Percentiles rank a stretch among this genome's conserved stretches.
Evolutionary conservation across 2,329 filamentous ascomycete species (phyloP).

Genomic region (Claviceps arundinis): DNA sequence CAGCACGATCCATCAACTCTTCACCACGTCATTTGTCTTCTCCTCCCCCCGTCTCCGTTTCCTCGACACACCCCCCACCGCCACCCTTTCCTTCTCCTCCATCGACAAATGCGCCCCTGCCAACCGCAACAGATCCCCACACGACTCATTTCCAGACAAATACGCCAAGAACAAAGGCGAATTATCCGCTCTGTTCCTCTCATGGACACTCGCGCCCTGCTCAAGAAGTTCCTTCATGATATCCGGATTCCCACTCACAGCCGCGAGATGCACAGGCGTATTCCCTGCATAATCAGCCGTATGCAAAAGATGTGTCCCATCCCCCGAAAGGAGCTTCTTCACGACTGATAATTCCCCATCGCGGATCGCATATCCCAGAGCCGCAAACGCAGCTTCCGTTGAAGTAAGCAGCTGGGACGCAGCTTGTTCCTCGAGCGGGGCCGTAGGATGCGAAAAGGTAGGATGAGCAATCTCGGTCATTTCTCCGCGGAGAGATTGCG

Average conservation of each 20-base stretch:
- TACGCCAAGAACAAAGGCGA: constrained; percentile 52
- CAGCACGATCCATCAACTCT: too few relatives aligned
- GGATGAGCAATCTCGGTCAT: constrained; percentile 64
- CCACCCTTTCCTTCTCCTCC: constrained; percentile 22
- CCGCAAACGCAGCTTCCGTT: constrained; percentile 54
- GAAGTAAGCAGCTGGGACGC: constrained; percentile 28
- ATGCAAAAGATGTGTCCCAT: constrained; percentile 54
- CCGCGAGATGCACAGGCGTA: constrained; percentile 49
- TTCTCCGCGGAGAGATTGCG: constrained; percentile 66
- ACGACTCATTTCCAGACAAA: constrained; percentile 40
- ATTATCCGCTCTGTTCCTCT: constrained; percentile 50
- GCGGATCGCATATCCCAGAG: constrained; percentile 67
- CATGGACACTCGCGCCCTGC: constrained; percentile 53
- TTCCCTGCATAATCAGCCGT: constrained; percentile 72
- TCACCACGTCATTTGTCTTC: too few relatives aligned
- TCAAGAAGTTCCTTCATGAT: constrained; percentile 46
- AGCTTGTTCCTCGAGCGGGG: constrained; percentile 27
- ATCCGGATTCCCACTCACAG: constrained; percentile 38
- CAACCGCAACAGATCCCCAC: constrained; percentile 39
- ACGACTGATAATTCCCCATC: constrained; percentile 55
- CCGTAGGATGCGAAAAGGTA: constrained; percentile 62
- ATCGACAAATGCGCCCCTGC: constrained; percentile 45
- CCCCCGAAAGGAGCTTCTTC: constrained; percentile 51
- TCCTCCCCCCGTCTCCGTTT: too few relatives aligned
- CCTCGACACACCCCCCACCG: constrained; percentile 5